Evolutionary conservation across 23 red algal genomes (phyloP).

Genomic region (Cyanidium caldarium): DNA sequence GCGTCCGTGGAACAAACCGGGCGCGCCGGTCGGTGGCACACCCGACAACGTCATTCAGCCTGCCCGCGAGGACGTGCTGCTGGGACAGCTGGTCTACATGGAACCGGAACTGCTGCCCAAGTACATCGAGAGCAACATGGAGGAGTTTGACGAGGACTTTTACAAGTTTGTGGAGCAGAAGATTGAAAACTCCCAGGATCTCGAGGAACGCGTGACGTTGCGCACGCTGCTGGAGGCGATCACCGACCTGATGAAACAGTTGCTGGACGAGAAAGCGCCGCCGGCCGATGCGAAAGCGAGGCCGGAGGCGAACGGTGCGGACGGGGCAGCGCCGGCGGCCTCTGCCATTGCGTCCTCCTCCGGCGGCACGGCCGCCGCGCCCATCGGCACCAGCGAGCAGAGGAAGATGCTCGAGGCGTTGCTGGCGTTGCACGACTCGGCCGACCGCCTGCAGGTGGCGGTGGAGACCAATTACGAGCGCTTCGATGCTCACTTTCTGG

Average conservation of each 20-base stretch:
- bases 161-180: slow-evolving; percentile 70
- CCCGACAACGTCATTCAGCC: neutral
- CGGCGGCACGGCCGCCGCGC: slow-evolving; percentile 8
- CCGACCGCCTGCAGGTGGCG: neutral
- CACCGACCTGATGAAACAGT: slow-evolving; percentile 57
- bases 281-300: neutral
- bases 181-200: slow-evolving; percentile 43
- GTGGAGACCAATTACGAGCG: neutral
- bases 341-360: neutral
- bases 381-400: slow-evolving; percentile 17
- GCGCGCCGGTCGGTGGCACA: neutral
- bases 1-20: no score
- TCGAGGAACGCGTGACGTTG: slow-evolving; percentile 77
- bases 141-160: slow-evolving; percentile 71
- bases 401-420: neutral
- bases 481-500: slow-evolving; percentile 25
- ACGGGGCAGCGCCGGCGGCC: neutral
- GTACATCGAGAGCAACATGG: slow-evolving; percentile 41
- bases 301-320: neutral
- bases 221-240: slow-evolving; percentile 43
- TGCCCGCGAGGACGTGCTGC: slow-evolving; percentile 29
- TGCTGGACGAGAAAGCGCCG: slow-evolving; percentile 18
- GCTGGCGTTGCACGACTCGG: neutral
- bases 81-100: slow-evolving; percentile 61
- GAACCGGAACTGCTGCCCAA: slow-evolving; percentile 56